Evolutionary conservation across 768 basidiomycete genomes (phyloP).

Genomic region (Lactarius psammicola): DNA sequence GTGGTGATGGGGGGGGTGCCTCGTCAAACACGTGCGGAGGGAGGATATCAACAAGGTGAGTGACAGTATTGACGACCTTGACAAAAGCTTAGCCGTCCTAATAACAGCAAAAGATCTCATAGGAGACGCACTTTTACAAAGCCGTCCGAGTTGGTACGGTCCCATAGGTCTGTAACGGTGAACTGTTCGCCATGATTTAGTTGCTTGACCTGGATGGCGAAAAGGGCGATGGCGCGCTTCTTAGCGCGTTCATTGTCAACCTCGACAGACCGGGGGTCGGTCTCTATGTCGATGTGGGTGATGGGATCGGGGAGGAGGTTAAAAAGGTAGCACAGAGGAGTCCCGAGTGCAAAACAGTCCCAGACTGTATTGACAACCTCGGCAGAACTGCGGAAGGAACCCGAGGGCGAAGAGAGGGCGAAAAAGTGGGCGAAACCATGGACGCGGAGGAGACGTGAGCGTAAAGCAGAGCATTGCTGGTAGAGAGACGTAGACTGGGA

Average conservation of each 20-base stretch:
- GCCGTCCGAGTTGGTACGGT: constrained; percentile 88
- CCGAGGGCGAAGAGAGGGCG: constrained; percentile 52
- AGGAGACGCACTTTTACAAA: constrained; percentile 78
- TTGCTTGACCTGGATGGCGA: constrained; percentile 82
- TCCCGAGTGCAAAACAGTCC: constrained; percentile 90
- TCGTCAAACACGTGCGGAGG: constrained; percentile 68
- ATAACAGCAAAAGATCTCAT: constrained; percentile 6
- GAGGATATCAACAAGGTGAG: constrained; percentile 75
- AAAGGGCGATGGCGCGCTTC: constrained; percentile 89
- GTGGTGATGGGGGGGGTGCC: constrained; percentile 52
- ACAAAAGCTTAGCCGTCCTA: constrained; percentile 17
- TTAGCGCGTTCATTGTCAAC: constrained; percentile 75
- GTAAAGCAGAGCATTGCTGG: constrained; percentile 83
- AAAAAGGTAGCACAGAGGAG: constrained; percentile 93
- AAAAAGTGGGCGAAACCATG: constrained; percentile 72
- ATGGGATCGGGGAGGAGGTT: constrained; percentile 70
- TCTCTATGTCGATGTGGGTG: constrained; percentile 52
- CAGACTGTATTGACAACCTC: constrained; percentile 95
- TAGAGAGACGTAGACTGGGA: constrained; percentile 85
- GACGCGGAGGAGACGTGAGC: constrained; percentile 75
- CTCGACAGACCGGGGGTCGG: constrained; percentile 63
- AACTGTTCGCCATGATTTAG: constrained; percentile 78
- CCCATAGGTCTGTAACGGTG: constrained; percentile 88
- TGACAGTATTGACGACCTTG: constrained; percentile 88
- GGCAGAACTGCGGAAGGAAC: constrained; percentile 67